These are phyloP conservation scores for Xylaria multiplex DNA, from an alignment of 2,329 filamentous ascomycete genomes.

Conservation along the genomic window DNA sequence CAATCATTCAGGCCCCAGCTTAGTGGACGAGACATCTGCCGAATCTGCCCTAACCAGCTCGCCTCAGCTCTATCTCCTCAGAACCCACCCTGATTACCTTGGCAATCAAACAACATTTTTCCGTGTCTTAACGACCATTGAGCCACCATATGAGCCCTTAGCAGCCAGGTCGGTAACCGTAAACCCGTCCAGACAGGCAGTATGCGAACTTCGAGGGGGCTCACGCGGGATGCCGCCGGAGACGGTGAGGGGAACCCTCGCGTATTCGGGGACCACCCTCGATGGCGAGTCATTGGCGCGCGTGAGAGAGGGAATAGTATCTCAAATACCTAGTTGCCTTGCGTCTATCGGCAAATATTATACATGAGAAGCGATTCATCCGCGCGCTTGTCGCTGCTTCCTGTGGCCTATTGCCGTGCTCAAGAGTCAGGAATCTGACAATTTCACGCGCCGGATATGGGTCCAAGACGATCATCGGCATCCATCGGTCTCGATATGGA, in stretches of 20 bases:
- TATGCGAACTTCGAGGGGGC: constrained; percentile 19
- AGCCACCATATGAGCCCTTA: constrained; percentile 10
- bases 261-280: constrained; percentile 20
- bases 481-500: constrained; percentile 20
- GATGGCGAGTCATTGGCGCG: constrained; percentile 17
- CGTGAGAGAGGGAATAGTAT: constrained; percentile 6
- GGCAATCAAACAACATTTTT: constrained; percentile 34
- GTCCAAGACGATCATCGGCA: constrained; percentile 24
- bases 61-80: constrained; percentile 33
- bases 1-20: constrained; percentile 26
- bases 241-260: constrained; percentile 22
- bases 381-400: constrained; percentile 33
- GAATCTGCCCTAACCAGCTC: constrained; percentile 32
- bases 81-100: constrained; percentile 30
- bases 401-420: constrained; percentile 26
- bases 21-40: constrained; percentile 36
- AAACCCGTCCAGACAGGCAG: constrained; percentile 7
- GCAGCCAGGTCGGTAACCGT: constrained; percentile 15
- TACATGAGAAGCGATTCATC: constrained; percentile 35
- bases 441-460: constrained; percentile 27
- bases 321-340: constrained; percentile 19
- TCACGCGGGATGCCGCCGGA: constrained; percentile 17
- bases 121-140: constrained; percentile 24
- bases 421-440: constrained; percentile 7
- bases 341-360: constrained; percentile 35